Evolutionary conservation across 441 rosid species (phyloP).

Genomic region (Manihot esculenta): DNA sequence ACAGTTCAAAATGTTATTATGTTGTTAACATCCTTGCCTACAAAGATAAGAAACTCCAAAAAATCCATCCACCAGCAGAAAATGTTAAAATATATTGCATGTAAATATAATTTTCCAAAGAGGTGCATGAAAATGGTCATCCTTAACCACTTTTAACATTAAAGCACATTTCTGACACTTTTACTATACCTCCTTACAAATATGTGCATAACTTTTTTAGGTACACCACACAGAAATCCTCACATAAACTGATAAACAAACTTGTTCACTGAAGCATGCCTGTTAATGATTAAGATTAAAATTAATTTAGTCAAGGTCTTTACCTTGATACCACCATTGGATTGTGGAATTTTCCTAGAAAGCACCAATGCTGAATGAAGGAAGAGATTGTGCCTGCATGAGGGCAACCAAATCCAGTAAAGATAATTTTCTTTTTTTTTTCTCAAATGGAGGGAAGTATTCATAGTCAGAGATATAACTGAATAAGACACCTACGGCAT

Average conservation of each 20-base stretch:
- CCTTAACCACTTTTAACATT: constrained; percentile 1
- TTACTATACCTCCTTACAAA: not conserved
- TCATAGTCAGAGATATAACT: constrained; percentile 6
- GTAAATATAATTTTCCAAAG: not conserved
- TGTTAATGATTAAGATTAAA: constrained; percentile 7
- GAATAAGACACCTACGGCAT: constrained; percentile 72
- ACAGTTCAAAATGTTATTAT: not conserved
- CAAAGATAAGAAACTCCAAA: too few species aligned
- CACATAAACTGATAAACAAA: not conserved
- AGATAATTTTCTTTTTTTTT: constrained; percentile 6
- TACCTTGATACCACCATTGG: constrained; percentile 79
- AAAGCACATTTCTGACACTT: constrained; percentile 3
- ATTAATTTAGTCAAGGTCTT: not conserved
- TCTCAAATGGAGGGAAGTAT: constrained; percentile 11
- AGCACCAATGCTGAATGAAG: constrained; percentile 98
- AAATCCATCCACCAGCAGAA: not conserved
- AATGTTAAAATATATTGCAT: not conserved
- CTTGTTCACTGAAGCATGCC: not conserved
- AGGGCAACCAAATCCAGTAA: constrained; percentile 2
- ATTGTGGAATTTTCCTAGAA: constrained; percentile 85
- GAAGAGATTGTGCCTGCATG: constrained; percentile 84
- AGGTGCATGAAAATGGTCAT: not conserved
- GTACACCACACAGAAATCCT: not conserved
- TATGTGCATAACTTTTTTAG: not conserved
- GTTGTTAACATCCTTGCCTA: not conserved